Evolutionary conservation across 1,284 basidiomycete genomes (phyloP), one percentile per base, ranked within the genome.

Genomic region (Microbotryum lychnidis-dioicae): DNA sequence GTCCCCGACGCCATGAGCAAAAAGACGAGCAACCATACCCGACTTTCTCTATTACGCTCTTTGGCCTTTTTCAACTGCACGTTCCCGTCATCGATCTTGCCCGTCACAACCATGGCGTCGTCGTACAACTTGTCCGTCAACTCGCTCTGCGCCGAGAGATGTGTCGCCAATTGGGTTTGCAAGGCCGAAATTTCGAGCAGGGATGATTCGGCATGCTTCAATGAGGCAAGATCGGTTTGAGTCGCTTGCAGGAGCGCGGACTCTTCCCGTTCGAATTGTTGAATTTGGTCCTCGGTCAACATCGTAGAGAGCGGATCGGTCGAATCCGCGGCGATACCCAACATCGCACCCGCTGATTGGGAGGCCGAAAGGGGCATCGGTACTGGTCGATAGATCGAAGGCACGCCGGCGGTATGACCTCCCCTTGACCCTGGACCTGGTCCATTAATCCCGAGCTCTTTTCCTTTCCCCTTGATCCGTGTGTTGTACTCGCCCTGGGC

Each of bases 181-280:
- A 96, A 77, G 51, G 87, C 83, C 72, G 88, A 89, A 71, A 96
- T 96, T 73, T 93, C 91, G 78, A 89, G 80, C 63, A 94, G 76
- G 50, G 88, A 84, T 52, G 87, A 83, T 74, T 94, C 91, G 23
- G 91, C 91, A 73, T 87, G 85, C 73, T 91, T 87, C 55, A 94
- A 87, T 6, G 88, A 85, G 68, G 85, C 86, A 27, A 94, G 79
- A 18, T 87, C 88, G 69, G 89, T 84, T 73, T 92, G 87, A 31
- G 89, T 86, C 50, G 82, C 82, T 68, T 85, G 84, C 58, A 94
- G 77, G 58, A 94, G 85, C 65, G 83, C 84, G 37, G 89, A 87
- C 68, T 93, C 91, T 75, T 94, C 91, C 23, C 82, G 80, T 75
- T 94, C 91, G 70, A 94, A 94, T 74, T 90, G 87, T 70, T 89